A percentile compares a stretch with the other conserved stretches of the same genome.
Evolutionary conservation across 768 basidiomycete species (phyloP).

Genomic region (Kwoniella shandongensis): DNA sequence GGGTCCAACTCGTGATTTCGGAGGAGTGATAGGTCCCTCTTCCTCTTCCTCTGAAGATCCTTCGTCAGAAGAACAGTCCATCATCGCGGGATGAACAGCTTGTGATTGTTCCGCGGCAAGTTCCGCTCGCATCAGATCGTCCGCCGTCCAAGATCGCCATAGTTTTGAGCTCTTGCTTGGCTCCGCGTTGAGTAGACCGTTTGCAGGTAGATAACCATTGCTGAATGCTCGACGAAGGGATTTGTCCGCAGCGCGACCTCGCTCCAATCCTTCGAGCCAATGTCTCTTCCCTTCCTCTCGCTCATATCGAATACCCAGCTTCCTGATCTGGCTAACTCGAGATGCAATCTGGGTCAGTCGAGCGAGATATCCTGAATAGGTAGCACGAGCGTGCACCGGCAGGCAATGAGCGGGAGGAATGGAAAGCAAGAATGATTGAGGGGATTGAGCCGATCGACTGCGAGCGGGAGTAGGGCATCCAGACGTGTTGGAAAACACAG

Average conservation of each 20-base stretch:
- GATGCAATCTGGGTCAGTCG: constrained; percentile 37
- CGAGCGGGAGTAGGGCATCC: constrained; percentile 19
- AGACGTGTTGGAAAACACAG: constrained; percentile 33
- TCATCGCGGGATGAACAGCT: constrained; percentile 34
- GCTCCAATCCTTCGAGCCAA: constrained; percentile 43
- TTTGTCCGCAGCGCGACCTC: constrained; percentile 35
- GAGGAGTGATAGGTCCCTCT: constrained; percentile 18
- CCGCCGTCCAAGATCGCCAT: constrained; percentile 25
- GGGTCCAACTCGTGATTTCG: constrained; percentile 10
- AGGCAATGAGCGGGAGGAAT: constrained; percentile 43
- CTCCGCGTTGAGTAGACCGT: constrained; percentile 1
- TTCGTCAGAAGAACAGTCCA: constrained; percentile 18
- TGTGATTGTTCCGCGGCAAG: not conserved
- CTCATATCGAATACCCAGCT: constrained; percentile 41
- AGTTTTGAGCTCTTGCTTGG: constrained; percentile 25
- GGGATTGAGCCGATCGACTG: constrained; percentile 1
- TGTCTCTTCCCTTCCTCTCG: constrained; percentile 48
- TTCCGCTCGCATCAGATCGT: constrained; percentile 22
- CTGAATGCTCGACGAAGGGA: constrained; percentile 39
- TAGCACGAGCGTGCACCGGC: constrained; percentile 29
- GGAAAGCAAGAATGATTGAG: constrained; percentile 35
- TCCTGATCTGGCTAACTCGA: constrained; percentile 36
- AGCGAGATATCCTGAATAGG: constrained; percentile 45
- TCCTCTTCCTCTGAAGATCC: constrained; percentile 10
- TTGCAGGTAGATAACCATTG: constrained; percentile 23